phyloP scores from a whole-genome alignment of 2,329 filamentous ascomycete genomes.

The Hyphodiscus sp. region DNA sequence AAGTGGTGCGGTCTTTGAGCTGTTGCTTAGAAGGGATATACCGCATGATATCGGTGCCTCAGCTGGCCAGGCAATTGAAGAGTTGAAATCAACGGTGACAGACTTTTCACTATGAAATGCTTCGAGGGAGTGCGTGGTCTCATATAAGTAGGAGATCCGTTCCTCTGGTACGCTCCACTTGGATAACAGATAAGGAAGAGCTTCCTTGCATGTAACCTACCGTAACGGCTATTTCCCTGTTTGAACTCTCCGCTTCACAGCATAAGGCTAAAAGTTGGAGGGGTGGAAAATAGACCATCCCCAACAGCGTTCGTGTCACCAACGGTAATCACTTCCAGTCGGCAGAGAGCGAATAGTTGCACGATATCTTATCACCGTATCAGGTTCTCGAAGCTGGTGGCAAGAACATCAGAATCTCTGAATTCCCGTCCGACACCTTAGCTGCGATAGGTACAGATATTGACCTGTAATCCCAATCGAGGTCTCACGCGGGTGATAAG shows the following conservation, averaged over 20 bases:
- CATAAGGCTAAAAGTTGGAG: neutral
- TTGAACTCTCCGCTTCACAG: neutral
- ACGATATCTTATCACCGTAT: neutral
- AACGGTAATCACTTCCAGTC: neutral
- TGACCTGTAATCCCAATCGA: too few relatives aligned
- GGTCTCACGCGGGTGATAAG: too few relatives aligned
- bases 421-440: neutral
- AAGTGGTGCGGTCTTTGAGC: constrained; percentile 35
- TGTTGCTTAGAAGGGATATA: constrained; percentile 31
- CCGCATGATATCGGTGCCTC: constrained; percentile 15
- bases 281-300: neutral
- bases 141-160: neutral
- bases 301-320: neutral
- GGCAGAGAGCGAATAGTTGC: neutral
- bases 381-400: neutral
- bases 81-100: neutral
- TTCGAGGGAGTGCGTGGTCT: neutral
- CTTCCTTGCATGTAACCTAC: neutral
- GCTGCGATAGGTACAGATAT: too few relatives aligned
- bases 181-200: neutral
- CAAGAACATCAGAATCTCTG: neutral
- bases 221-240: neutral
- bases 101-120: neutral
- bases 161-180: neutral
- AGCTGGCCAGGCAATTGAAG: neutral